Evolutionary conservation across 2,329 filamentous ascomycete species (phyloP), one percentile per base, ranked within the genome.

Genomic region (Phyllosticta paracitricarpa): DNA sequence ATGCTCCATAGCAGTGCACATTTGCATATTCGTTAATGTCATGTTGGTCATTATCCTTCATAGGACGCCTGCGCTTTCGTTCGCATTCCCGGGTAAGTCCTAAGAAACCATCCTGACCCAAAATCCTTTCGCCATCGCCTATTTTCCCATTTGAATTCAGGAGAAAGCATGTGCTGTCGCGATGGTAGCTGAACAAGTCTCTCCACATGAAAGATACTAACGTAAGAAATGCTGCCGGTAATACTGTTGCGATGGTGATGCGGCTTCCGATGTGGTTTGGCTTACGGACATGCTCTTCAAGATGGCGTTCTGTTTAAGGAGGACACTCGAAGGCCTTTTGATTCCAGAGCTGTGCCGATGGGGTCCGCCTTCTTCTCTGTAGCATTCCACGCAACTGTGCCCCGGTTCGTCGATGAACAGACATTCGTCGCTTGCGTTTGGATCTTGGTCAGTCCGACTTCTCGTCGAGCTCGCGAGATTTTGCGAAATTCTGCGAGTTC

Each of bases 271-370:
- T n/a, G 54, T 61, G 24, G 53, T 56, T 19, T 61, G 58, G 12
- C 56, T 51, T 10, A 61, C 58, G n/a, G 58, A 52, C 25, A 61
- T 12, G 14, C 58, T 61, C 26, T 61, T 56, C 35, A 56, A 52
- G 40, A 61, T 61, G 35, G 53, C 53, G 24, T 35, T 22, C 2
- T n/a, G 14, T n/a, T 48, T 48, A 4, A 48, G 14, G 7, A 48
- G 14, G 6, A n/a, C 40, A n/a, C 14, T 4, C 3, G 17, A 7
- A n/a, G 40, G 40, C 14, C 40, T 48, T n/a, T 17, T 48, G 14
- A n/a, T 6, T 48, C 40, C 40, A 6, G 14, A n/a, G 5, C 7
- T 4, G 14, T 48, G 40, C 40, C 40, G 7, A 48, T n/a, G 14
- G 12, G 40, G 3, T 7, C n/a, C 17, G 4, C 14, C n/a, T 17